Percentiles rank a stretch among this genome's conserved stretches.
phyloP scores from a whole-genome alignment of 495 filamentous ascomycete species.

The Massariosphaeria phaeospora region DNA sequence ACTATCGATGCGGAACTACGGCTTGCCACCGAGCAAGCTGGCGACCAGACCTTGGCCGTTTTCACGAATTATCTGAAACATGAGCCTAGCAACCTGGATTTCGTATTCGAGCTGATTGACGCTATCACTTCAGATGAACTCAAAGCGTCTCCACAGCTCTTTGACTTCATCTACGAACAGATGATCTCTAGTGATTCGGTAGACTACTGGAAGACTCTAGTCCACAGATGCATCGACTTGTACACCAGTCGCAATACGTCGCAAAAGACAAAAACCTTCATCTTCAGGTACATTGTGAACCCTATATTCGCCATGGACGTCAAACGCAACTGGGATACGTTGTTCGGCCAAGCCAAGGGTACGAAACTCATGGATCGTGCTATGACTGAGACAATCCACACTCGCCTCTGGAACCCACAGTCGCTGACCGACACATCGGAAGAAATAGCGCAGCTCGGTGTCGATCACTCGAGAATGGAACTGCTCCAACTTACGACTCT shows the following conservation, averaged over 20 bases:
- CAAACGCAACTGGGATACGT: constrained; percentile 57
- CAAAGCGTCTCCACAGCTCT: constrained; percentile 67
- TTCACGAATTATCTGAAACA: constrained; percentile 72
- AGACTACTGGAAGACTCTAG: constrained; percentile 79
- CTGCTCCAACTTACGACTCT: constrained; percentile 89
- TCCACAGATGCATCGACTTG: constrained; percentile 81
- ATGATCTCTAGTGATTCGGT: constrained; percentile 81
- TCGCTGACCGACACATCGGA: constrained; percentile 71
- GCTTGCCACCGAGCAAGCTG: constrained; percentile 81
- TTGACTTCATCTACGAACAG: constrained; percentile 74
- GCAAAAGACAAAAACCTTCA: constrained; percentile 88
- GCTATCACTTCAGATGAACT: constrained; percentile 77
- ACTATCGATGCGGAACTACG: constrained; percentile 64
- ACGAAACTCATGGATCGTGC: constrained; percentile 79
- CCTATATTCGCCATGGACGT: constrained; percentile 97
- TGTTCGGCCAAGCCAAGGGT: constrained; percentile 52
- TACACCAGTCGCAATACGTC: constrained; percentile 72
- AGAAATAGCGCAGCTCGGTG: constrained; percentile 75
- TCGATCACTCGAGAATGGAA: constrained; percentile 95
- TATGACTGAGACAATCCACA: constrained; percentile 85
- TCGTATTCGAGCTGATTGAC: constrained; percentile 83
- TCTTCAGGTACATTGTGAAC: constrained; percentile 88
- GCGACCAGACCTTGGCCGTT: constrained; percentile 81
- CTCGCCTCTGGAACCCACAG: constrained; percentile 90
- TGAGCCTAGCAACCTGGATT: constrained; percentile 74